A percentile compares a stretch with the other conserved stretches of the same genome.
phyloP scores from a whole-genome alignment of 2,329 filamentous ascomycete genomes.

The Diaporthe destruens region DNA sequence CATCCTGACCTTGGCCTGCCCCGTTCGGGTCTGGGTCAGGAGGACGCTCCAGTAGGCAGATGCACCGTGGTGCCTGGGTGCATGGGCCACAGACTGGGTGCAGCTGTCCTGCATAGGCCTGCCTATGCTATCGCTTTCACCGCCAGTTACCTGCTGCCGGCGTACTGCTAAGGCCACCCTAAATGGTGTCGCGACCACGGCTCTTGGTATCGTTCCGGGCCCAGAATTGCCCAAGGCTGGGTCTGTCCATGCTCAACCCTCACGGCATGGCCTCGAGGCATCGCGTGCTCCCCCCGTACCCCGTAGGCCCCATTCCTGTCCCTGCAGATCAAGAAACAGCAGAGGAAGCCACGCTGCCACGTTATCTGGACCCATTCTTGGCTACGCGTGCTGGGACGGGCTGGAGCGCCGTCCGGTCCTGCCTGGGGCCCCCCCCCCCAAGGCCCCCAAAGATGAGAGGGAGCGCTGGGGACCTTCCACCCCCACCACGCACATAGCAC shows the following conservation, averaged over 20 bases:
- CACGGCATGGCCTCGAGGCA: slow-evolving; percentile 27
- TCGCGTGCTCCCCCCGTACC: slow-evolving; percentile 23
- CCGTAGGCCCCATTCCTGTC: slow-evolving; percentile 2
- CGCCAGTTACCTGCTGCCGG: slow-evolving; percentile 23
- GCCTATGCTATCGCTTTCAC: slow-evolving; percentile 18
- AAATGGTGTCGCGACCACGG: slow-evolving; percentile 23
- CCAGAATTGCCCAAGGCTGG: slow-evolving; percentile 9
- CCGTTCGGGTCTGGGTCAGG: slow-evolving; percentile 24
- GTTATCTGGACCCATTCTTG: slow-evolving; percentile 35
- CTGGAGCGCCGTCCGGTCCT: slow-evolving; percentile 13
- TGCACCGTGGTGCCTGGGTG: slow-evolving; percentile 18
- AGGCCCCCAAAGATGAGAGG: slow-evolving; percentile 23
- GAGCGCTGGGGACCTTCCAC: slow-evolving; percentile 18
- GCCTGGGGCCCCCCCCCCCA: not conserved
- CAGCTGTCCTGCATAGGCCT: slow-evolving; percentile 8
- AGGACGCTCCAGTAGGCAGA: slow-evolving; percentile 7
- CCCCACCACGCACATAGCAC: not conserved
- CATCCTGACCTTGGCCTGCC: slow-evolving; percentile 8
- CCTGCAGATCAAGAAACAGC: slow-evolving; percentile 32
- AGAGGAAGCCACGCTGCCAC: slow-evolving; percentile 39
- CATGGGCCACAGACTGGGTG: slow-evolving; percentile 3
- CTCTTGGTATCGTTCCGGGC: slow-evolving; percentile 1
- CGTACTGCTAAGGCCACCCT: slow-evolving; percentile 26
- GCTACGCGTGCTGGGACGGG: not conserved
- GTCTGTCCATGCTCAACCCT: slow-evolving; percentile 23